These are phyloP conservation scores for Calonectria henricotiae DNA, from an alignment of 2,329 filamentous ascomycete species.

Conservation along the genomic window DNA sequence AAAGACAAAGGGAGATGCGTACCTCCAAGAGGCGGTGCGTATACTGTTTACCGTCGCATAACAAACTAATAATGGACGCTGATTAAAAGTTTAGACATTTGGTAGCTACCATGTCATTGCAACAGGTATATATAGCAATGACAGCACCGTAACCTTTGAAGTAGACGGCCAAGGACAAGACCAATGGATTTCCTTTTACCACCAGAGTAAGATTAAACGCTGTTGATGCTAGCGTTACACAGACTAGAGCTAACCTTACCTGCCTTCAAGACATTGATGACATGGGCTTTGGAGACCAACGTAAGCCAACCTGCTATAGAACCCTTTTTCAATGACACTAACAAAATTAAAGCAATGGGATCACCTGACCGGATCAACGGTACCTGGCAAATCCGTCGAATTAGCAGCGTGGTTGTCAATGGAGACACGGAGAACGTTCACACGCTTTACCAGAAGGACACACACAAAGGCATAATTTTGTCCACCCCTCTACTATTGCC, in stretches of 20 bases:
- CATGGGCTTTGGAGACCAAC: constrained; percentile 73
- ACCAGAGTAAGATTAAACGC: constrained; percentile 60
- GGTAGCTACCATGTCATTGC: constrained; percentile 64
- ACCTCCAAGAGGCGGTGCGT: constrained; percentile 66
- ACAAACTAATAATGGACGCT: accelerated
- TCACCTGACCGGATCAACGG: constrained; percentile 74
- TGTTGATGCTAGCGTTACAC: background rate
- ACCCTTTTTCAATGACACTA: background rate
- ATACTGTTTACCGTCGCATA: accelerated
- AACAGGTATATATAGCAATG: constrained; percentile 69
- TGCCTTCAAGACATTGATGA: constrained; percentile 67
- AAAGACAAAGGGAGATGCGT: constrained; percentile 62
- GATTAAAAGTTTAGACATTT: constrained; percentile 57
- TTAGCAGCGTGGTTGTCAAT: constrained; percentile 75
- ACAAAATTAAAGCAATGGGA: constrained; percentile 61
- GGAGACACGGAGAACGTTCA: constrained; percentile 63
- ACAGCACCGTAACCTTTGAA: constrained; percentile 67
- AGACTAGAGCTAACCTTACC: too few species aligned
- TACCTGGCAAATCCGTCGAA: constrained; percentile 72
- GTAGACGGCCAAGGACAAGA: constrained; percentile 65
- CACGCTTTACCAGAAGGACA: constrained; percentile 68
- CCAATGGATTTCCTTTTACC: constrained; percentile 72
- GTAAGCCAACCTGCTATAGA: constrained; percentile 46
- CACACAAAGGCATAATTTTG: constrained; percentile 72
- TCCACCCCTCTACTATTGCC: constrained; percentile 71